Base-by-base conservation (phyloP, 441 rosid species). In the Bocquillonia castaneifolia region DNA sequence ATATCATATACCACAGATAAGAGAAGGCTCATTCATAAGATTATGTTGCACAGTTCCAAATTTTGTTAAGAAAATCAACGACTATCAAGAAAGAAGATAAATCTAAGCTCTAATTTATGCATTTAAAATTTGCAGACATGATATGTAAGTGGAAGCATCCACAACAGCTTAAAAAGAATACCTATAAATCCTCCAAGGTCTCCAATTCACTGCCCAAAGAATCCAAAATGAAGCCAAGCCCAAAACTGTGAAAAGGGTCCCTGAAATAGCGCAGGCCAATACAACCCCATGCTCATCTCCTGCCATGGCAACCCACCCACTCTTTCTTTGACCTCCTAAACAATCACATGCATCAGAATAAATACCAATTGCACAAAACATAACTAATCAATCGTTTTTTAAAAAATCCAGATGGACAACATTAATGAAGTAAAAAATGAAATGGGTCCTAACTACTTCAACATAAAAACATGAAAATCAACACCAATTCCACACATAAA, bases 121-220 rank as follows among this genome's bases (percentile, higher is more conserved):
- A 56, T 52, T 61, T 37, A 28, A 62, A 59, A 65, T 73, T 55
- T 31, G 66, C 63, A 57, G 67, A 13, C 20, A 56, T 56, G 28
- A 44, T 22, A 20, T 70, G 62, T 68, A 71, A 28, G 25, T 7
- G 64, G 47, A 70, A 68, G 42, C 22, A 61, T 28, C 14, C 12
- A 71, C 62, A 66, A 52, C 5, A 22, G 15, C 9, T 17, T 3
- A 15, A 9, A 55, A 7, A 37, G 22, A 48, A 20, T 78, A 94
- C 99, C 99, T 92, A 70, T 92, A 95, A 72, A 92, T 89, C 84
- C 98, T 81, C 99, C 98, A 95, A 10, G 99, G 98, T 74, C 99
- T 86, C 99, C 99, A 92, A 80, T 95, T 95, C 74, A 92, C 98
- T 5, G 88, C 86, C 99, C 92, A 92, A 18, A 95, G 92, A 69